These are phyloP conservation scores for Boletus sensibilis DNA, from an alignment of 768 basidiomycete species.

Conservation along the genomic window DNA sequence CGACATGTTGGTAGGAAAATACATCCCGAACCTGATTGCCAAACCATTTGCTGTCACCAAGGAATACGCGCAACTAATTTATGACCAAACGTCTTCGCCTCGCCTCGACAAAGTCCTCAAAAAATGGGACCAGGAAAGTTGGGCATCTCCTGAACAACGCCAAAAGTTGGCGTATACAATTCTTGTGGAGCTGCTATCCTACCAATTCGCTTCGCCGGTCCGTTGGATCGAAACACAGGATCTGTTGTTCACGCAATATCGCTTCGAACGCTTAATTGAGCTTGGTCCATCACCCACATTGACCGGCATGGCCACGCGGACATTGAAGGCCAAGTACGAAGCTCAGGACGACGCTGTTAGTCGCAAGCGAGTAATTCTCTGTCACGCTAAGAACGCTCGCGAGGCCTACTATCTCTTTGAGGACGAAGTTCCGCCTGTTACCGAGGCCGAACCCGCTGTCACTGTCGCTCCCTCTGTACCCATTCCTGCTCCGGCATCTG, in stretches of 20 bases:
- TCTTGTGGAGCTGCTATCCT: constrained; percentile 94
- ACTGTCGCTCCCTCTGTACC: constrained; percentile 40
- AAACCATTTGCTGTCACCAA: constrained; percentile 80
- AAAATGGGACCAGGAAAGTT: constrained; percentile 89
- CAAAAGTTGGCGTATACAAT: constrained; percentile 95
- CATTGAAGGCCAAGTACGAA: constrained; percentile 93
- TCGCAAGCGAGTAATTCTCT: constrained; percentile 77
- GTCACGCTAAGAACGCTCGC: constrained; percentile 92
- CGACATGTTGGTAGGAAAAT: constrained; percentile 91
- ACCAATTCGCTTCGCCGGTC: constrained; percentile 98
- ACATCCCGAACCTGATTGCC: constrained; percentile 96
- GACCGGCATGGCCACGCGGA: constrained; percentile 90
- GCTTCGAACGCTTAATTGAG: constrained; percentile 93
- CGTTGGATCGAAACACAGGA: constrained; percentile 99
- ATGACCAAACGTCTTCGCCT: constrained; percentile 95
- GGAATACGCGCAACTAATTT: constrained; percentile 92
- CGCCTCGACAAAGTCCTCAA: constrained; percentile 92
- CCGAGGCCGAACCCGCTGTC: constrained; percentile 37
- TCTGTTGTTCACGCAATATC: constrained; percentile 79
- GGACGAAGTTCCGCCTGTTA: constrained; percentile 56
- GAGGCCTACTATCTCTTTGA: constrained; percentile 99
- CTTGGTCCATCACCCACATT: constrained; percentile 95
- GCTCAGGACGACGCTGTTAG: constrained; percentile 80
- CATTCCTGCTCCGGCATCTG: constrained; percentile 41
- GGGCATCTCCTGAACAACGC: constrained; percentile 78